Percentiles rank a stretch among this genome's conserved stretches.
These are phyloP conservation scores for Mimosa pudica DNA, from an alignment of 306 rosid genomes.

Conservation along the genomic window DNA sequence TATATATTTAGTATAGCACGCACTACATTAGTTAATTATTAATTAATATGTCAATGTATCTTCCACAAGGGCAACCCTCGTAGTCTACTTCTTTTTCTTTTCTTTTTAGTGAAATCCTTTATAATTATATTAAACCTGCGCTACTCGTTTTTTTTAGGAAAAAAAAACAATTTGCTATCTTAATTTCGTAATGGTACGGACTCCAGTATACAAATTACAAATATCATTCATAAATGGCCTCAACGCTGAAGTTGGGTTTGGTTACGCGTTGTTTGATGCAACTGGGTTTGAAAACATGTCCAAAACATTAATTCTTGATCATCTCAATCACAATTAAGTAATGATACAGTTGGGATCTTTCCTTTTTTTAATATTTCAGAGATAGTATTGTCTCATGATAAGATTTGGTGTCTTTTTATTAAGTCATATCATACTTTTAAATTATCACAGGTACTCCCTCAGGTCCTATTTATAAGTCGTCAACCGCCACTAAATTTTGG, in stretches of 20 bases:
- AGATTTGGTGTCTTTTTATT: neutral
- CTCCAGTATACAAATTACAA: neutral
- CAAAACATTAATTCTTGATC: neutral
- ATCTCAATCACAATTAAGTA: neutral
- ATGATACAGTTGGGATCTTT: too few species aligned
- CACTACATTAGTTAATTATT: too few species aligned
- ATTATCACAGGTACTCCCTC: neutral
- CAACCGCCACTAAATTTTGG: too few species aligned
- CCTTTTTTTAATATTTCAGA: neutral
- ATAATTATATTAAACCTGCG: neutral
- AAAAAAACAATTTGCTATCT: neutral
- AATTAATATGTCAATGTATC: too few species aligned
- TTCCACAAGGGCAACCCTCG: too few species aligned
- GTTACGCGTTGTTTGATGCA: neutral
- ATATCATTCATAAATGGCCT: neutral
- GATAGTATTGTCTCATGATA: neutral
- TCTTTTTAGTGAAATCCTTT: too few species aligned
- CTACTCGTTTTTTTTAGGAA: neutral
- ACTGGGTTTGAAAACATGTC: conserved; percentile 1
- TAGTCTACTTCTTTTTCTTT: too few species aligned
- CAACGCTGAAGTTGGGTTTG: neutral
- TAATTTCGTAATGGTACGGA: neutral
- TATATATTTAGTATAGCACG: too few species aligned
- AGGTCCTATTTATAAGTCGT: too few species aligned
- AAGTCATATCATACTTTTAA: neutral